Conservation (phyloP, 257 asterid species). For the Cordia subcordata region DNA sequence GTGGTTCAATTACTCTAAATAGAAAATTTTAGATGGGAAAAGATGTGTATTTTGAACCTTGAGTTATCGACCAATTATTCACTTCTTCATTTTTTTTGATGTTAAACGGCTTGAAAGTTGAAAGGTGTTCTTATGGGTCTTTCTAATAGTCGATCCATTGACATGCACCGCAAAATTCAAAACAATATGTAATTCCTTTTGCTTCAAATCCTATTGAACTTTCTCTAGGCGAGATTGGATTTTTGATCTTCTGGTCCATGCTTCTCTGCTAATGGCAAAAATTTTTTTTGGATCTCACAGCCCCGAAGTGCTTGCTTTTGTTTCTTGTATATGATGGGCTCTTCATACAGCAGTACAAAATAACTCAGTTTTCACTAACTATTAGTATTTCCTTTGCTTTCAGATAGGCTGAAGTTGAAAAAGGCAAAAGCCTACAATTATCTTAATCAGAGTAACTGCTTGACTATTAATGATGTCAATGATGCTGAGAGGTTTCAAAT, state of each 20-base stretch:
- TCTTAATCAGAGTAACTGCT: constrained; percentile 75
- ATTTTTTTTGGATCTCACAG: too few relatives aligned
- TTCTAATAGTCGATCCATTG: not conserved
- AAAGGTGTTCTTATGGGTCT: too few relatives aligned
- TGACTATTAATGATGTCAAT: constrained; percentile 54
- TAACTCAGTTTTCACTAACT: not conserved
- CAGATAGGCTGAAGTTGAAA: constrained; percentile 73
- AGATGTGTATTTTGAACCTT: too few relatives aligned
- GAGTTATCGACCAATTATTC: too few relatives aligned
- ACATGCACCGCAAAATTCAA: not conserved
- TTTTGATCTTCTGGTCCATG: too few relatives aligned
- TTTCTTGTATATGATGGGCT: not conserved
- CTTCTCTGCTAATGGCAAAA: too few relatives aligned
- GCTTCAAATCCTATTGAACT: not conserved
- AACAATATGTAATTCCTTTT: not conserved
- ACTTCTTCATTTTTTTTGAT: too few relatives aligned
- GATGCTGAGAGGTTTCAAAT: constrained; percentile 61
- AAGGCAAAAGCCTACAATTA: constrained; percentile 62
- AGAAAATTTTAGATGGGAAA: not conserved
- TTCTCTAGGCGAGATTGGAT: not conserved
- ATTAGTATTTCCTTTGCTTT: constrained; percentile 13
- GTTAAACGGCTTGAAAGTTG: too few relatives aligned
- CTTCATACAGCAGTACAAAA: not conserved
- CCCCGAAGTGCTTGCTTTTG: not conserved
- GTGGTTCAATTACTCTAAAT: not conserved